phyloP scores from a whole-genome alignment of 2,329 filamentous ascomycete genomes.

The Rhinocladiella similis region DNA sequence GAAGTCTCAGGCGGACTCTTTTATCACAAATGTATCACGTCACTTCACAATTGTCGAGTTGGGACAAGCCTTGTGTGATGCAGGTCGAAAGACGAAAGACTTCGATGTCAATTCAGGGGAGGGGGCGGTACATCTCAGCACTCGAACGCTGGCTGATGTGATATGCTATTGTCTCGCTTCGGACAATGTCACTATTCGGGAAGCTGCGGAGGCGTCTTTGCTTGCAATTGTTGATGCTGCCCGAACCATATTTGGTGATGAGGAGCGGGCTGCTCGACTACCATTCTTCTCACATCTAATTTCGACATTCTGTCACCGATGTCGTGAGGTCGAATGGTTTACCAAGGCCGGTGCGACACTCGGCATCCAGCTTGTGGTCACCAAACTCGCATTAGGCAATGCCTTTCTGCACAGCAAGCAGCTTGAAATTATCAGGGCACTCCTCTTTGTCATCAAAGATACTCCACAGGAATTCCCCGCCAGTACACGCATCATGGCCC shows the following conservation, averaged over 20 bases:
- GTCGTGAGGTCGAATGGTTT: slow-evolving; percentile 98
- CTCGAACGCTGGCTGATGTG: slow-evolving; percentile 81
- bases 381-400: slow-evolving; percentile 80
- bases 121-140: slow-evolving; percentile 82
- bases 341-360: slow-evolving; percentile 90
- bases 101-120: slow-evolving; percentile 88
- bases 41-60: slow-evolving; percentile 92
- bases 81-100: slow-evolving; percentile 72
- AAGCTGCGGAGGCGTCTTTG: slow-evolving; percentile 78
- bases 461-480: slow-evolving; percentile 93
- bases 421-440: slow-evolving; percentile 82
- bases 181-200: slow-evolving; percentile 75
- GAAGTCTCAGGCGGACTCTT: slow-evolving; percentile 69
- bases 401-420: slow-evolving; percentile 80
- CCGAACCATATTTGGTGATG: slow-evolving; percentile 73
- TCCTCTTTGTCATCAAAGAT: slow-evolving; percentile 97
- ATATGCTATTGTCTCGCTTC: slow-evolving; percentile 88
- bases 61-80: slow-evolving; percentile 76
- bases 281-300: slow-evolving; percentile 83
- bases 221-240: slow-evolving; percentile 75
- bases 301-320: slow-evolving; percentile 86
- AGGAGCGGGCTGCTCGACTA: slow-evolving; percentile 70
- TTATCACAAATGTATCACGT: slow-evolving; percentile 78
- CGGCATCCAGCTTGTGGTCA: slow-evolving; percentile 85
- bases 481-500: slow-evolving; percentile 79